Base-by-base conservation (phyloP, 208 protist genomes). In the Angomonas deanei region DNA sequence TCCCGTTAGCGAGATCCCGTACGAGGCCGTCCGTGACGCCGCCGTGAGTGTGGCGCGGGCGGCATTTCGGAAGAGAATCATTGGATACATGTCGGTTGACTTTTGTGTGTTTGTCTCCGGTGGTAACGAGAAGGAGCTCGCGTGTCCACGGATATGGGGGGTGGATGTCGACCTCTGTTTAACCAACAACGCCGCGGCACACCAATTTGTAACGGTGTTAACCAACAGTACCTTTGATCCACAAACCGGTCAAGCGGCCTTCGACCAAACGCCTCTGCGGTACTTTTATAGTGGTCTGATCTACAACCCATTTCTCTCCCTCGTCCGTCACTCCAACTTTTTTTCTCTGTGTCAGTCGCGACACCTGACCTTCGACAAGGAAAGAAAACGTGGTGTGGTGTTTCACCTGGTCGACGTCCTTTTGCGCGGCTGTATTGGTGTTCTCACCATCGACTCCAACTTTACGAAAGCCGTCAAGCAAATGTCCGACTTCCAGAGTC, bases 251-350 rank as follows among this genome's bases (percentile, higher is more conserved):
- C 61, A 27, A n/a, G 3, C 60, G 2, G 32, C 49, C 17, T 17
- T 58, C 34, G 27, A 39, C 24, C 15, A 47, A 6, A 24, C 42
- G 1, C 34, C 26, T 19, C 61, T 94, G 0, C 56, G 61, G 21
- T 97, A 95, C 74, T 80, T 82, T 6, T 97, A 95, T 68, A 94
- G 87, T 66, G 90, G 88, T 17, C 33, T 97, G 5, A 82, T 97
- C 34, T 86, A 93, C 66, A 92, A 92, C 57, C 90, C 92, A 0
- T 92, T 86, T 71, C 79, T 97, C 42, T 80, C 83, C 8, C 64
- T 77, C 19, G 86, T 96, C 21, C 76, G 80, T 5, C 92, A 96
- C 70, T 59, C 73, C 3, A 32, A 73, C 5, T 97, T 97, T 73
- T 96, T 97, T 48, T 69, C 78, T 6, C 74, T 88, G 11, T 97